Evolutionary conservation across 2,329 filamentous ascomycete species (phyloP).

Genomic region (Fusarium pseudonygamai): DNA sequence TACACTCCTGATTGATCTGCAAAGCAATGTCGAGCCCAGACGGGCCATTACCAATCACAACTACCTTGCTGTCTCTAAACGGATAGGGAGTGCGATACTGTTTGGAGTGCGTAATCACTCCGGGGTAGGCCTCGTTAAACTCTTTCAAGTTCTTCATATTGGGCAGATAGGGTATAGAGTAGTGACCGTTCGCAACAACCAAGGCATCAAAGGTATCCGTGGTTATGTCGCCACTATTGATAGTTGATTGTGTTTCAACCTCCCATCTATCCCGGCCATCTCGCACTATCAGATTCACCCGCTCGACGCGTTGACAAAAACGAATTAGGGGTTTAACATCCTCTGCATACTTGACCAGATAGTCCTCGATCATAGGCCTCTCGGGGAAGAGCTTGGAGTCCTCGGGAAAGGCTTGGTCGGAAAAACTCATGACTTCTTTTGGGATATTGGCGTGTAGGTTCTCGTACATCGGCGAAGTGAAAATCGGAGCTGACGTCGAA

Average conservation of each 20-base stretch:
- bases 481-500: slow-evolving; percentile 60
- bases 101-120: slow-evolving; percentile 78
- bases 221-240: slow-evolving; percentile 51
- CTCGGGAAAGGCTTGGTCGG: slow-evolving; percentile 72
- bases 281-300: slow-evolving; percentile 54
- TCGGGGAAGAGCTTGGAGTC: slow-evolving; percentile 78
- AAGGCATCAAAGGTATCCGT: slow-evolving; percentile 75
- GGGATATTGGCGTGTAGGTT: slow-evolving; percentile 88
- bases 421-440: slow-evolving; percentile 80
- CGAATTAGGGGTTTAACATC: slow-evolving; percentile 73
- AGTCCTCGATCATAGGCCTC: slow-evolving; percentile 75
- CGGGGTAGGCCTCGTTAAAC: slow-evolving; percentile 69
- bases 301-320: slow-evolving; percentile 76
- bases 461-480: slow-evolving; percentile 87
- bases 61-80: slow-evolving; percentile 76
- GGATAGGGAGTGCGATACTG: slow-evolving; percentile 74
- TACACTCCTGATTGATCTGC: slow-evolving; percentile 74
- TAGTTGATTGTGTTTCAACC: slow-evolving; percentile 63
- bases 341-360: slow-evolving; percentile 76
- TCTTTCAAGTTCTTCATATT: slow-evolving; percentile 65
- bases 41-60: slow-evolving; percentile 85
- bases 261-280: slow-evolving; percentile 65
- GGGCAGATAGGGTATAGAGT: slow-evolving; percentile 74
- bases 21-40: slow-evolving; percentile 85
- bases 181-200: slow-evolving; percentile 80